Evolutionary conservation across 2,329 filamentous ascomycete species (phyloP).

Genomic region (Ceratocystis alfenasii): DNA sequence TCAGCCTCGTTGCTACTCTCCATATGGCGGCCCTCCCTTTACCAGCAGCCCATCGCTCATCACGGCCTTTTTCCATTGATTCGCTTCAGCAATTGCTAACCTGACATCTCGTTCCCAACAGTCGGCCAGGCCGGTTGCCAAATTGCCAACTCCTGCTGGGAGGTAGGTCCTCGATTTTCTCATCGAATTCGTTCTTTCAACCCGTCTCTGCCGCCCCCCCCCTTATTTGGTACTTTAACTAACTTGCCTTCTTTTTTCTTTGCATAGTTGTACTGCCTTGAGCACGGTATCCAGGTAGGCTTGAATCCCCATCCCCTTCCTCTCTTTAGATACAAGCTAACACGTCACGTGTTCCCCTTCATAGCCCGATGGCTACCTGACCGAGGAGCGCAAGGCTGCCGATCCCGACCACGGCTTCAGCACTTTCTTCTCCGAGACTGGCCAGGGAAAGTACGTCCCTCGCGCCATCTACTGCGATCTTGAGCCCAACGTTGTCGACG

Average conservation of each 20-base stretch:
- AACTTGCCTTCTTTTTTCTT: slow-evolving; percentile 10
- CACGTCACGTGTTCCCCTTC: neutral
- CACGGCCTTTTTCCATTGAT: neutral
- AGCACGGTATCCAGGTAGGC: slow-evolving; percentile 96
- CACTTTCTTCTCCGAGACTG: slow-evolving; percentile 99
- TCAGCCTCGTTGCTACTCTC: neutral
- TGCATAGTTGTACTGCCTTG: slow-evolving; percentile 90
- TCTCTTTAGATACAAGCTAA: slow-evolving; percentile 5
- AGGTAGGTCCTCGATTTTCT: slow-evolving; percentile 55
- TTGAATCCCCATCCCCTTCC: slow-evolving; percentile 12
- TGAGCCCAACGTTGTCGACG: slow-evolving; percentile 98
- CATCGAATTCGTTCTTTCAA: neutral
- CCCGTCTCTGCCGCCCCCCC: neutral
- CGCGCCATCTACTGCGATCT: slow-evolving; percentile 99
- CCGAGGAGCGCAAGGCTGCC: slow-evolving; percentile 88
- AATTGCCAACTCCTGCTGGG: slow-evolving; percentile 99
- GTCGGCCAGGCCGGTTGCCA: slow-evolving; percentile 99
- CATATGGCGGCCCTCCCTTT: neutral
- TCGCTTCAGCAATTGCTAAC: slow-evolving; percentile 2
- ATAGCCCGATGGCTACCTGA: slow-evolving; percentile 95
- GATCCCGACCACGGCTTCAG: slow-evolving; percentile 96
- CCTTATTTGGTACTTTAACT: neutral
- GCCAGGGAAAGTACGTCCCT: slow-evolving; percentile 97
- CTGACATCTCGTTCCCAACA: slow-evolving; percentile 36
- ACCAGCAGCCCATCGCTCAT: neutral